Percentiles rank a stretch among this genome's conserved stretches.
These are phyloP conservation scores for Testicularia cyperi DNA, from an alignment of 1,284 basidiomycete genomes.

Conservation along the genomic window DNA sequence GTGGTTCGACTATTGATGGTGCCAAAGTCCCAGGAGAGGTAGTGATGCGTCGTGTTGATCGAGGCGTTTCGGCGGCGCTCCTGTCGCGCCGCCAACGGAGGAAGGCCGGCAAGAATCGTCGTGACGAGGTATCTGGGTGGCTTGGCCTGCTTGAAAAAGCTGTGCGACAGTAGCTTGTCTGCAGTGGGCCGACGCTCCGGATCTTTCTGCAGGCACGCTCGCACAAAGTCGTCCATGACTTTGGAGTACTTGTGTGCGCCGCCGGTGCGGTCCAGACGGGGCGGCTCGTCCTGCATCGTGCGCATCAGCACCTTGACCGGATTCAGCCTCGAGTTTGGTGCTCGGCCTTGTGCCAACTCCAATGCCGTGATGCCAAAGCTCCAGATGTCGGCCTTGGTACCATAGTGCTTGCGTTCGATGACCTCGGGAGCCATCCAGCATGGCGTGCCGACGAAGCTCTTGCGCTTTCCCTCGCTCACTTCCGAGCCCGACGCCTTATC, in stretches of 20 bases:
- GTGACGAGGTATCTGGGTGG: slow-evolving; percentile 73
- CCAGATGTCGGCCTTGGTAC: slow-evolving; percentile 81
- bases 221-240: slow-evolving; percentile 77
- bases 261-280: slow-evolving; percentile 72
- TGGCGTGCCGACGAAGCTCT: slow-evolving; percentile 86
- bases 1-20: slow-evolving; percentile 17
- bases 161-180: slow-evolving; percentile 73
- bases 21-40: slow-evolving; percentile 51
- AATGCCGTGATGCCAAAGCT: slow-evolving; percentile 83
- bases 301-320: slow-evolving; percentile 74
- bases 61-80: slow-evolving; percentile 37
- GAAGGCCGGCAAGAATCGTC: slow-evolving; percentile 66
- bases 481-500: slow-evolving; percentile 17
- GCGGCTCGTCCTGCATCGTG: slow-evolving; percentile 63
- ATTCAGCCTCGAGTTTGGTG: slow-evolving; percentile 75
- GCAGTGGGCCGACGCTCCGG: slow-evolving; percentile 76
- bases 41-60: slow-evolving; percentile 36
- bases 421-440: slow-evolving; percentile 94
- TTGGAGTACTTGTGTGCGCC: slow-evolving; percentile 77
- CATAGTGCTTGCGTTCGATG: slow-evolving; percentile 78
- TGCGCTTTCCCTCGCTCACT: slow-evolving; percentile 65
- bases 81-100: slow-evolving; percentile 46
- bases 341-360: slow-evolving; percentile 78
- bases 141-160: slow-evolving; percentile 77
- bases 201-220: slow-evolving; percentile 79